These are phyloP conservation scores for Penicillium sclerotiorum DNA, from an alignment of 2,329 filamentous ascomycete genomes.

Conservation along the genomic window DNA sequence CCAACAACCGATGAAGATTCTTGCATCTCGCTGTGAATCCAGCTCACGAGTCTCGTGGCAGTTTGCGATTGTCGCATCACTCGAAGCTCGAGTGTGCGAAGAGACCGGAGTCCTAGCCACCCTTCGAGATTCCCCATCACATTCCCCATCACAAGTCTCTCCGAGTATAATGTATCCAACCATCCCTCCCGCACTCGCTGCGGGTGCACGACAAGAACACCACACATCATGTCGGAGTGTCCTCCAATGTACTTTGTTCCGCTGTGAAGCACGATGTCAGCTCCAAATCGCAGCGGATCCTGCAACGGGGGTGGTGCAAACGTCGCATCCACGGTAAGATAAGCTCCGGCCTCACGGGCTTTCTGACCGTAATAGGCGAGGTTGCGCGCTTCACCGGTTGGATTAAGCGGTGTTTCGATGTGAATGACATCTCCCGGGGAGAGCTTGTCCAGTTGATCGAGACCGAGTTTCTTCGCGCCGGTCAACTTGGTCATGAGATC, in stretches of 20 bases:
- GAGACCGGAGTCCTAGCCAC: slow-evolving; percentile 82
- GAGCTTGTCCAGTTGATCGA: slow-evolving; percentile 68
- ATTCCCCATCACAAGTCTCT: slow-evolving; percentile 72
- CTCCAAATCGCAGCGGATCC: slow-evolving; percentile 77
- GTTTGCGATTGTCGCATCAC: slow-evolving; percentile 73
- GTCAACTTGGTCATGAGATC: slow-evolving; percentile 72
- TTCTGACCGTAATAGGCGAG: slow-evolving; percentile 69
- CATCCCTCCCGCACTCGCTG: slow-evolving; percentile 53
- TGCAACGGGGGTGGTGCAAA: slow-evolving; percentile 86
- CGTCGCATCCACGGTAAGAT: slow-evolving; percentile 80
- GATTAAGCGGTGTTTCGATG: slow-evolving; percentile 90
- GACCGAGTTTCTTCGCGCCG: slow-evolving; percentile 68
- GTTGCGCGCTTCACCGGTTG: slow-evolving; percentile 75
- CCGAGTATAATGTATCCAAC: slow-evolving; percentile 60
- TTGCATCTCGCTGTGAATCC: slow-evolving; percentile 61
- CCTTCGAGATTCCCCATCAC: slow-evolving; percentile 87
- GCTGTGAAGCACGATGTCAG: slow-evolving; percentile 83
- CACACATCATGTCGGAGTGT: slow-evolving; percentile 88
- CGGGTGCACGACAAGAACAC: slow-evolving; percentile 65
- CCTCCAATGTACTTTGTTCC: slow-evolving; percentile 95
- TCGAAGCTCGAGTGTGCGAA: slow-evolving; percentile 80
- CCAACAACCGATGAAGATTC: slow-evolving; percentile 46
- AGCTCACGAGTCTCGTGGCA: slow-evolving; percentile 68
- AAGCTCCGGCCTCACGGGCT: slow-evolving; percentile 66
- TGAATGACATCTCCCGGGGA: slow-evolving; percentile 73